Evolutionary conservation across 768 basidiomycete genomes (phyloP).

Genomic region (Collybia sp.): DNA sequence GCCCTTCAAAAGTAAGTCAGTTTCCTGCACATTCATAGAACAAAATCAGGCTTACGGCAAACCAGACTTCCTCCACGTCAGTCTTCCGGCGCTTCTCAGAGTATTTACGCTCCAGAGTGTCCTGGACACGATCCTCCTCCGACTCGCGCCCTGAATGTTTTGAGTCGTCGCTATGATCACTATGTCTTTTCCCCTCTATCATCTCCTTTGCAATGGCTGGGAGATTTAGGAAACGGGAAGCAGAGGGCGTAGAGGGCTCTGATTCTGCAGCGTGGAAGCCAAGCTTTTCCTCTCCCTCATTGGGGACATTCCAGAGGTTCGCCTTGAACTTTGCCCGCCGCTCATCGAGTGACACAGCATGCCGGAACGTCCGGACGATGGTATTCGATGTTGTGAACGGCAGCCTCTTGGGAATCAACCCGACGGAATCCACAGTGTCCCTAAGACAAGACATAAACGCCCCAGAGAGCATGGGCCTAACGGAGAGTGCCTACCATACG

Average conservation of each 20-base stretch:
- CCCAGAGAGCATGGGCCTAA: not conserved
- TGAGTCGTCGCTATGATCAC: no score
- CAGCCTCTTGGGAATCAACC: slow-evolving; percentile 32
- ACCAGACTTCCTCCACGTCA: slow-evolving; percentile 50
- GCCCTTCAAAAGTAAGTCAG: slow-evolving; percentile 13
- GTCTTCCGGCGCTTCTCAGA: slow-evolving; percentile 15
- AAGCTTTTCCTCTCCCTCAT: slow-evolving; percentile 22
- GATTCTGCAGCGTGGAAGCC: slow-evolving; percentile 15
- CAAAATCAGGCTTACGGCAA: slow-evolving; percentile 21
- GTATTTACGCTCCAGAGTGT: slow-evolving; percentile 21
- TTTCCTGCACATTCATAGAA: not conserved
- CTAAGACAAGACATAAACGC: slow-evolving; percentile 16
- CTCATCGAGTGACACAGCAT: slow-evolving; percentile 47
- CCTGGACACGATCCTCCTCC: slow-evolving; percentile 5
- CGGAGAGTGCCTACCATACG: slow-evolving; percentile 31
- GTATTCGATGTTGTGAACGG: slow-evolving; percentile 41
- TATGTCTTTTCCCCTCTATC: no score
- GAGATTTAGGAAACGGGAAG: no score
- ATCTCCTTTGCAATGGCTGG: no score
- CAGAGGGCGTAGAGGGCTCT: not conserved
- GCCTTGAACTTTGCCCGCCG: slow-evolving; percentile 43
- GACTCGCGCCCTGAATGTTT: not conserved
- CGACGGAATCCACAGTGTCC: slow-evolving; percentile 52
- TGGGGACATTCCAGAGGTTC: slow-evolving; percentile 28
- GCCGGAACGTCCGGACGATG: slow-evolving; percentile 41